Evolutionary conservation across 169 alveolate genomes (phyloP).

Genomic region (Cytauxzoon felis): DNA sequence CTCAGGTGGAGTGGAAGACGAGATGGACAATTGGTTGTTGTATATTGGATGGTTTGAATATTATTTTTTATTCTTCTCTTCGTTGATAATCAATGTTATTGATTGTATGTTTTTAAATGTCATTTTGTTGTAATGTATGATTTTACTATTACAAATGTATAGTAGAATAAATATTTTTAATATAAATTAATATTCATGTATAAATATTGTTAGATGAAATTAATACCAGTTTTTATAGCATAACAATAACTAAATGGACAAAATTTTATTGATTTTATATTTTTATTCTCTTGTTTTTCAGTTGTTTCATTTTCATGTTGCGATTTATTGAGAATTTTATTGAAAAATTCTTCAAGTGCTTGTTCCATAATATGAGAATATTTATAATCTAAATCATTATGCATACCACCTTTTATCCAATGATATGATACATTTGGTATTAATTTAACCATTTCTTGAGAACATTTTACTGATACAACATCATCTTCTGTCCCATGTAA

Average conservation of each 20-base stretch:
- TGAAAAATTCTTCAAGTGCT: constrained; percentile 43
- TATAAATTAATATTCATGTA: no score
- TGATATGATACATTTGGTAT: constrained; percentile 64
- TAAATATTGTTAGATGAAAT: no score
- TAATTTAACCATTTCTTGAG: constrained; percentile 59
- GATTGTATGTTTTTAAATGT: no score
- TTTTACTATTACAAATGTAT: no score
- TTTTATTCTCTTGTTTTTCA: background rate
- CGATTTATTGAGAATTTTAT: background rate
- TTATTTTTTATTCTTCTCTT: background rate
- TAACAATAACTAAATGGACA: background rate
- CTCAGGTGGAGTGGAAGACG: no score
- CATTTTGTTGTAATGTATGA: no score
- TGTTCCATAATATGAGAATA: constrained; percentile 40
- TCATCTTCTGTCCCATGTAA: constrained; percentile 90
- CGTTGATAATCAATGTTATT: no score
- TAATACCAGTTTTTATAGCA: background rate
- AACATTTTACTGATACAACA: constrained; percentile 75
- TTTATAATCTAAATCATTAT: constrained; percentile 65
- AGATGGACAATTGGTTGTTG: no score
- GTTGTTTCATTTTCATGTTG: background rate
- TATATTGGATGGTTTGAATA: background rate
- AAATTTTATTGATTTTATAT: no score
- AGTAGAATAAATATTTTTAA: no score
- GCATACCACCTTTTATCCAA: constrained; percentile 68